A percentile compares a stretch with the other conserved stretches of the same genome.
Conservation (phyloP, 257 asterid species). For the Ophiorrhiza pumila region DNA sequence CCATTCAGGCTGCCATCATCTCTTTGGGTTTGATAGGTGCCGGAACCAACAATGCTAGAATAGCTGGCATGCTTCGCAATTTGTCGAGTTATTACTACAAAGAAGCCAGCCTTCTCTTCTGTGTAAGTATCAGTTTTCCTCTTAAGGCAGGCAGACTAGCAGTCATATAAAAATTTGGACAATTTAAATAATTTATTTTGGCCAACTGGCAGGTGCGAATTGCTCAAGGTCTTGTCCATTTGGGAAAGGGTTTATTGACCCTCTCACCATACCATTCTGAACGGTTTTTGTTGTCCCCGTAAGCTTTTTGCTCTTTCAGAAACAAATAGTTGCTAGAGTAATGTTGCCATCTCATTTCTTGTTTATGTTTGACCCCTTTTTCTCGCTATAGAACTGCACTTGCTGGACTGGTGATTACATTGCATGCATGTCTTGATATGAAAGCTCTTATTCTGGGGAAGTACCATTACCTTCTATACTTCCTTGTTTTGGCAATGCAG, state of each 20-base stretch:
- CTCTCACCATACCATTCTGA: constrained; percentile 92
- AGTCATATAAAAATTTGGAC: neutral
- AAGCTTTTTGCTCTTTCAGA: constrained; percentile 25
- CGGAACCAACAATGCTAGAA: constrained; percentile 98
- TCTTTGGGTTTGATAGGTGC: constrained; percentile 96
- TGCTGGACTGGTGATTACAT: constrained; percentile 72
- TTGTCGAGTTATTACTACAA: constrained; percentile 94
- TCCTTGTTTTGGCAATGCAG: constrained; percentile 93
- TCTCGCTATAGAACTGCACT: constrained; percentile 57
- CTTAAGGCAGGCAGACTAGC: neutral
- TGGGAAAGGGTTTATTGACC: constrained; percentile 88
- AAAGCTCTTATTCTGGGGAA: constrained; percentile 78
- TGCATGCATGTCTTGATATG: constrained; percentile 88
- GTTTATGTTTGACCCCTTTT: neutral
- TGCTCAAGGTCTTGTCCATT: constrained; percentile 92
- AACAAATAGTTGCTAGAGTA: neutral
- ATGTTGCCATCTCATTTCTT: neutral
- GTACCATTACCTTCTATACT: constrained; percentile 80
- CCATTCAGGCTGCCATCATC: constrained; percentile 71
- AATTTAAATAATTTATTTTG: neutral
- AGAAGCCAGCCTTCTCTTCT: constrained; percentile 91
- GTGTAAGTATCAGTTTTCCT: constrained; percentile 43
- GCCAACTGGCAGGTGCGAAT: constrained; percentile 71
- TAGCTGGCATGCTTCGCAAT: constrained; percentile 97
- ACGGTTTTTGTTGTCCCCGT: constrained; percentile 77